These are phyloP conservation scores for Xylona heveae DNA, from an alignment of 495 filamentous ascomycete genomes.

Conservation along the genomic window DNA sequence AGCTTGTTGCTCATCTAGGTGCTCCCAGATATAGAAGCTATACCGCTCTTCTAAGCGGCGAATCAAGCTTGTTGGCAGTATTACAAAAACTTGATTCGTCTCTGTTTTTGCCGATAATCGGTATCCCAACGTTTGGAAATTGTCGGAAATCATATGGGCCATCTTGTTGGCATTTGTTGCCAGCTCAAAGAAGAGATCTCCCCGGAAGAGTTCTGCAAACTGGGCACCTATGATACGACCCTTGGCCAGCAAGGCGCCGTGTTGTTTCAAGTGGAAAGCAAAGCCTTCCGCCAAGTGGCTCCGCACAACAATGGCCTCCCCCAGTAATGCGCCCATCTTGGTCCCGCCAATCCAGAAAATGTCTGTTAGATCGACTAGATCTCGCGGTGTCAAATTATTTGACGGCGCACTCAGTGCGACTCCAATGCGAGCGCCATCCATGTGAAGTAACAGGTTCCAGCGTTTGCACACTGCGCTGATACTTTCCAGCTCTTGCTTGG, in stretches of 20 bases:
- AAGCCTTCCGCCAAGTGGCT: conserved; percentile 19
- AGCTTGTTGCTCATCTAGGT: no score
- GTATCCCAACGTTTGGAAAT: conserved; percentile 15
- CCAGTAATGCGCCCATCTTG: conserved; percentile 21
- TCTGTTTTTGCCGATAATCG: conserved; percentile 11
- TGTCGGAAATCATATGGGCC: conserved; percentile 16
- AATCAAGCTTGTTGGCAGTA: no score
- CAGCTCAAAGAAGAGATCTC: conserved; percentile 19
- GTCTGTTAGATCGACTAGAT: conserved; percentile 19
- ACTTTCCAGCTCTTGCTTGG: conserved; percentile 14
- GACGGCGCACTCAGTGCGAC: conserved; percentile 16
- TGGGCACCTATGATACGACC: conserved; percentile 21
- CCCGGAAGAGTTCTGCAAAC: conserved; percentile 21
- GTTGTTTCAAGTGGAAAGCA: conserved; percentile 22
- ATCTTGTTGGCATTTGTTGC: conserved; percentile 21
- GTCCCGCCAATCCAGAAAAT: conserved; percentile 27
- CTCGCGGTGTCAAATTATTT: conserved; percentile 17
- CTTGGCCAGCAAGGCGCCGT: conserved; percentile 23
- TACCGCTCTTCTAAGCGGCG: no score
- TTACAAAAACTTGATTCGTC: no score
- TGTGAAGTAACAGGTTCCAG: conserved; percentile 16
- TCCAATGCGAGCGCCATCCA: conserved; percentile 22
- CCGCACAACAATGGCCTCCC: conserved; percentile 22
- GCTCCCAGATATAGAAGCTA: no score
- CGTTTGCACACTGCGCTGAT: conserved; percentile 17